A percentile compares a stretch with the other conserved stretches of the same genome.
Conservation (phyloP, 192 early-diverging fungal genomes). For the Backusella australiensis region DNA sequence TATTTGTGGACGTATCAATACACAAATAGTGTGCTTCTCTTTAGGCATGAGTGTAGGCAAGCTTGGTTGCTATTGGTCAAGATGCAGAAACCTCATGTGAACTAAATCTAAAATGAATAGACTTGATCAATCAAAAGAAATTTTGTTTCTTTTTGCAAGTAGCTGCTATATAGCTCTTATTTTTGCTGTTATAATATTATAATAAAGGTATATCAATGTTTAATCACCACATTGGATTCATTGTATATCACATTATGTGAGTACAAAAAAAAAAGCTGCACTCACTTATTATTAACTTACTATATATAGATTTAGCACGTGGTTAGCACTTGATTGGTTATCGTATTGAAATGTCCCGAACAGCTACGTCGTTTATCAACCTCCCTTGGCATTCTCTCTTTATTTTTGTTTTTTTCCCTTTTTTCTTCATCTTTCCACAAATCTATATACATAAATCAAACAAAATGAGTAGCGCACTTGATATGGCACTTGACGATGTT, state of each 20-base stretch:
- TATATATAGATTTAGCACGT: not conserved
- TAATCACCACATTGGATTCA: not conserved
- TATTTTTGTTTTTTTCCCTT: not conserved
- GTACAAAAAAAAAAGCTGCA: not conserved
- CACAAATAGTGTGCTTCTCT: not conserved
- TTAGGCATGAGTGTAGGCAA: not conserved
- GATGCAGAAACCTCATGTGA: not conserved
- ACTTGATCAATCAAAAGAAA: not conserved
- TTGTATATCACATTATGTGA: not conserved
- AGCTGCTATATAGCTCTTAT: not conserved
- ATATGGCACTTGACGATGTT: slow-evolving; percentile 34
- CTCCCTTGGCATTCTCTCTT: not conserved
- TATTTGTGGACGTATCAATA: not conserved
- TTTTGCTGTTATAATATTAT: not conserved
- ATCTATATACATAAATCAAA: not conserved
- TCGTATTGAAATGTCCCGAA: not conserved
- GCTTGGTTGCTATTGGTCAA: not conserved
- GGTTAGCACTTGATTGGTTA: not conserved
- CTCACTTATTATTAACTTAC: not conserved
- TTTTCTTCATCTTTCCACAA: slow-evolving; percentile 1
- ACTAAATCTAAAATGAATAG: not conserved
- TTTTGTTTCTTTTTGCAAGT: not conserved
- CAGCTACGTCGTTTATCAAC: not conserved
- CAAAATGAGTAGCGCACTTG: slow-evolving; percentile 21
- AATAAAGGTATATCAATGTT: not conserved